Conservation (phyloP, 2,329 filamentous ascomycete genomes). For the Cytospora piceae region DNA sequence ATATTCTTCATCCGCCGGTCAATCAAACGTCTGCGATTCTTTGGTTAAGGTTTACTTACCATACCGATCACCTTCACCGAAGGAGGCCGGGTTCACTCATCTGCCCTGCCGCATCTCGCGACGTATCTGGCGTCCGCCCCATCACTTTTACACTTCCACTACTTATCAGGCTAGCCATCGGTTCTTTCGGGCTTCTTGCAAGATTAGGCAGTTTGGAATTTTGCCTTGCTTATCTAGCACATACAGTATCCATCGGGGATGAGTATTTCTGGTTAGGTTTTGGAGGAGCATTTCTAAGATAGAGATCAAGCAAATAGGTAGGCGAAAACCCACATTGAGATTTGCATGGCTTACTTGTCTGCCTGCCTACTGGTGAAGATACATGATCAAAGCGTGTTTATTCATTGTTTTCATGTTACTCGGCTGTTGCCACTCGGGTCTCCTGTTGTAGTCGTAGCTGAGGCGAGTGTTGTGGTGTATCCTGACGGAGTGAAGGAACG, state of each 20-base stretch:
- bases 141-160: neutral
- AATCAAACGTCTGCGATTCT: neutral
- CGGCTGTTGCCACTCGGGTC: neutral
- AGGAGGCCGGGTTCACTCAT: neutral
- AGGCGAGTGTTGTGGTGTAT: neutral
- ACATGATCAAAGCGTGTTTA: neutral
- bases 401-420: neutral
- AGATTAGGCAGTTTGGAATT: neutral
- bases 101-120: neutral
- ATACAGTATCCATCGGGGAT: neutral
- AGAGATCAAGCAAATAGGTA: neutral
- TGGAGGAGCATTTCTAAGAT: neutral
- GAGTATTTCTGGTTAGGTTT: neutral
- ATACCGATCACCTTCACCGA: neutral
- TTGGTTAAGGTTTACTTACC: neutral
- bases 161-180: neutral
- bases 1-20: neutral
- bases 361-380: neutral
- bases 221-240: neutral
- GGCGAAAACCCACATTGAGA: neutral
- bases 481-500: too few species aligned
- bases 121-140: neutral
- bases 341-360: neutral
- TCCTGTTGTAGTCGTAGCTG: neutral
- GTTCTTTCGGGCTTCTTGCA: neutral